phyloP scores from a whole-genome alignment of 2,329 filamentous ascomycete genomes.

The Phaeosphaeria sp. region DNA sequence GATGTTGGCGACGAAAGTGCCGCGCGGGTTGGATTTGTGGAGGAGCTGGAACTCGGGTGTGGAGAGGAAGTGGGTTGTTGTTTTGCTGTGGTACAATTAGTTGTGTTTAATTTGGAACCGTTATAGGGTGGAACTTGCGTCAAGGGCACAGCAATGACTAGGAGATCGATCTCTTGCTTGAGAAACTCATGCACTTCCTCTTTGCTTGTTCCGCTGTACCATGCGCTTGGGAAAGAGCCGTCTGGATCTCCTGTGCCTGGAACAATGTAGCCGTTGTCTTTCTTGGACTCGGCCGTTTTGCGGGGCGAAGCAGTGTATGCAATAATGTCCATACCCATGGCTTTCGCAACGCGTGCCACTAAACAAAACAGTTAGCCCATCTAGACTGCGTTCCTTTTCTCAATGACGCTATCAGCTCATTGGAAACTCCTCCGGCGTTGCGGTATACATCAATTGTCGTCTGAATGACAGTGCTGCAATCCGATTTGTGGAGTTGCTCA shows the following conservation, averaged over 20 bases:
- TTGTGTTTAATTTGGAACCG: background rate
- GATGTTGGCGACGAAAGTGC: constrained; percentile 74
- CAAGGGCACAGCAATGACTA: constrained; percentile 64
- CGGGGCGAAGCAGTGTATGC: constrained; percentile 77
- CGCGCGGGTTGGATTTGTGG: constrained; percentile 48
- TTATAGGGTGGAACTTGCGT: constrained; percentile 48
- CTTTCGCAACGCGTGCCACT: constrained; percentile 65
- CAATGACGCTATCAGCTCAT: background rate
- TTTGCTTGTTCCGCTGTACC: constrained; percentile 64
- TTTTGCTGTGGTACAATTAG: constrained; percentile 27
- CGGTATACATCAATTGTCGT: background rate
- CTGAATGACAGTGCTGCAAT: background rate
- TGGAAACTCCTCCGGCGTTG: background rate
- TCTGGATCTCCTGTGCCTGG: constrained; percentile 69
- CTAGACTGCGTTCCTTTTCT: background rate
- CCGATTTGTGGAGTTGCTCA: background rate
- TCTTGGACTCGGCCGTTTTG: constrained; percentile 68
- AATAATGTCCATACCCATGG: constrained; percentile 74
- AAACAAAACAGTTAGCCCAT: constrained; percentile 11
- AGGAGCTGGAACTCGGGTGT: constrained; percentile 63
- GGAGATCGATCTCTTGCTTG: constrained; percentile 61
- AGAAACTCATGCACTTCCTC: constrained; percentile 62
- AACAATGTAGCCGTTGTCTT: constrained; percentile 71
- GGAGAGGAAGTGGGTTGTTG: constrained; percentile 63
- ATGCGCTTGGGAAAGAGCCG: constrained; percentile 61